These are phyloP conservation scores for Coniferiporia weirii DNA, from an alignment of 1,284 basidiomycete species.

Conservation along the genomic window DNA sequence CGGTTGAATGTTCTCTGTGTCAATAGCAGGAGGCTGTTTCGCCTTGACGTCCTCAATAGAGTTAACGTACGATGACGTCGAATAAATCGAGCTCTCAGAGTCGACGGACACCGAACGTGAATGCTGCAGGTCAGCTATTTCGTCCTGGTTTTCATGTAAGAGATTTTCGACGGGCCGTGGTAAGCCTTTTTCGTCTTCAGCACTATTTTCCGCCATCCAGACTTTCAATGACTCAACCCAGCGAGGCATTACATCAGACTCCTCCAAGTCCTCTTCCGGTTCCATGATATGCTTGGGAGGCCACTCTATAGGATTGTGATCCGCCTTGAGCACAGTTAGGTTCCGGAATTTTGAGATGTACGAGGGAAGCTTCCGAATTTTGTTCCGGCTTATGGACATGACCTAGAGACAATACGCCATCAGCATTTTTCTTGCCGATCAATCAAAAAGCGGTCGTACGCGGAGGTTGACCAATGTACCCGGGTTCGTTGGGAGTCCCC, in stretches of 20 bases:
- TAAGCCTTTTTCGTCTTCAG: slow-evolving; percentile 6
- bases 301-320: slow-evolving; percentile 92
- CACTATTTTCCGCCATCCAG: slow-evolving; percentile 63
- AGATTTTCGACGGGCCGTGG: neutral
- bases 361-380: slow-evolving; percentile 70
- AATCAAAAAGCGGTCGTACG: slow-evolving; percentile 38
- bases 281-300: slow-evolving; percentile 61
- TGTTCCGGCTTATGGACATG: slow-evolving; percentile 85
- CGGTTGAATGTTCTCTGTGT: slow-evolving; percentile 41
- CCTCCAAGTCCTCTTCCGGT: slow-evolving; percentile 36
- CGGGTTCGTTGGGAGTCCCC: slow-evolving; percentile 71
- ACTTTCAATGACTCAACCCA: slow-evolving; percentile 71
- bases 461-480: slow-evolving; percentile 78
- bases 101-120: slow-evolving; percentile 60
- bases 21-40: slow-evolving; percentile 47
- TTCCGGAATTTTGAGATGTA: slow-evolving; percentile 74
- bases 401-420: slow-evolving; percentile 44
- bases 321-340: slow-evolving; percentile 81
- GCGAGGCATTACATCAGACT: slow-evolving; percentile 50
- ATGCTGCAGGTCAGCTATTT: slow-evolving; percentile 43
- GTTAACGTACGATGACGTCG: slow-evolving; percentile 29
- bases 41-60: slow-evolving; percentile 29
- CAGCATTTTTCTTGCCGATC: neutral
- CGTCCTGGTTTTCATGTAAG: slow-evolving; percentile 24
- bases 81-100: slow-evolving; percentile 50